These are phyloP conservation scores for Cochlearia excelsa DNA, from an alignment of 345 rosid species.

Conservation along the genomic window DNA sequence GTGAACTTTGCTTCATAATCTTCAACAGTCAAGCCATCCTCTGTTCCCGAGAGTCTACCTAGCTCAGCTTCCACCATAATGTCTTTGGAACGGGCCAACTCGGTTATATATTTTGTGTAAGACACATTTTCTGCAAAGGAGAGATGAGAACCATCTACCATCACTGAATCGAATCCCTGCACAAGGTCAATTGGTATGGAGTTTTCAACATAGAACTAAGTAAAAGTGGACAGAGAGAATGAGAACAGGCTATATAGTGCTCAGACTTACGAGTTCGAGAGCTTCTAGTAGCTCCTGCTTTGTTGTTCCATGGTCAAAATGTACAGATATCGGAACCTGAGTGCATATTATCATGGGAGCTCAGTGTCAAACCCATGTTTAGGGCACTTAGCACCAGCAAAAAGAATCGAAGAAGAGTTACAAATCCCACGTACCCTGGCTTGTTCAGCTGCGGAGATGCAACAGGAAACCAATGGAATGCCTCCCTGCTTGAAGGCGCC, in stretches of 20 bases:
- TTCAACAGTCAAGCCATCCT: slow-evolving; percentile 91
- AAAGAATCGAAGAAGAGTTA: slow-evolving; percentile 1
- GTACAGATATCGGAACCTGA: slow-evolving; percentile 93
- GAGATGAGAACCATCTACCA: slow-evolving; percentile 97
- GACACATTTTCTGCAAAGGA: slow-evolving; percentile 68
- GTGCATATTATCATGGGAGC: background rate
- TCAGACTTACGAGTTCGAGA: slow-evolving; percentile 61
- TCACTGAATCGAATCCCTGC: slow-evolving; percentile 90
- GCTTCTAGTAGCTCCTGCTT: slow-evolving; percentile 80
- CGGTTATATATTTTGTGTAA: slow-evolving; percentile 63
- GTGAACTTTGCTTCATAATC: slow-evolving; percentile 92
- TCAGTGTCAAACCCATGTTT: slow-evolving; percentile 7
- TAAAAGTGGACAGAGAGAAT: slow-evolving; percentile 15
- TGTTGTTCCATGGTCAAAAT: slow-evolving; percentile 88
- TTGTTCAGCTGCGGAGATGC: slow-evolving; percentile 79
- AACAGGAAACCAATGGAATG: slow-evolving; percentile 73
- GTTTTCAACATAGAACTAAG: slow-evolving; percentile 5
- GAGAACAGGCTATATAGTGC: background rate
- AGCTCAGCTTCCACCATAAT: slow-evolving; percentile 92
- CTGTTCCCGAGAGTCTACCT: slow-evolving; percentile 92
- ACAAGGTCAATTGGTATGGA: slow-evolving; percentile 20
- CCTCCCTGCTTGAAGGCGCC: slow-evolving; percentile 84
- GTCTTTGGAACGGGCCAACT: slow-evolving; percentile 63
- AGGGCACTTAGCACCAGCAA: background rate
- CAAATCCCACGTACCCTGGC: slow-evolving; percentile 60